Conservation (phyloP, 2,329 filamentous ascomycete genomes). For the Gnomoniopsis smithogilvyi region DNA sequence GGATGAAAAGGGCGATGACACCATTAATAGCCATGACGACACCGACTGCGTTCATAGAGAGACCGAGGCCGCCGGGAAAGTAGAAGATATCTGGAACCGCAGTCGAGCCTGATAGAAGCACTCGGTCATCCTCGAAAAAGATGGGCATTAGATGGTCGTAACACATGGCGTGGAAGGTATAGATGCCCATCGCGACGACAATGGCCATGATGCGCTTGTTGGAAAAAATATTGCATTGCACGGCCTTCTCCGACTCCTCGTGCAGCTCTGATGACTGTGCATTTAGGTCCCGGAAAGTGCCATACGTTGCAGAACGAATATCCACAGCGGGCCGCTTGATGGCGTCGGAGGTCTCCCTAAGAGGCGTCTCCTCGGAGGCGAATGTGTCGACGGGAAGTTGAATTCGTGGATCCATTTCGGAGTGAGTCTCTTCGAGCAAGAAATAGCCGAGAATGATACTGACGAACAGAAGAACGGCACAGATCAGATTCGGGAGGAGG, state of each 20-base stretch:
- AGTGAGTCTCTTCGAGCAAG: constrained; percentile 84
- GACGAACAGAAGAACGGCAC: constrained; percentile 69
- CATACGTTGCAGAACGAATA: constrained; percentile 74
- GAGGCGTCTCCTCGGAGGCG: constrained; percentile 65
- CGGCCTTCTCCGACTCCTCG: constrained; percentile 24
- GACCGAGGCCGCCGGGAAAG: constrained; percentile 59
- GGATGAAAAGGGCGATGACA: constrained; percentile 55
- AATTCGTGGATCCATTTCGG: constrained; percentile 65
- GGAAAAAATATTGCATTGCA: constrained; percentile 43
- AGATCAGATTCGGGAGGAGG: constrained; percentile 84
- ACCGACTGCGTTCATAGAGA: constrained; percentile 61
- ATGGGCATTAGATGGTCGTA: constrained; percentile 91
- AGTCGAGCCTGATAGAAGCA: constrained; percentile 27
- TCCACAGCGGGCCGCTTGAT: constrained; percentile 71
- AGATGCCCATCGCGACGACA: constrained; percentile 79
- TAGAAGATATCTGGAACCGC: constrained; percentile 44
- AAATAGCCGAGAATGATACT: constrained; percentile 81
- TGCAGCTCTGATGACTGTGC: constrained; percentile 42
- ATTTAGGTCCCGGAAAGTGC: constrained; percentile 55
- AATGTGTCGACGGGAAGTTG: constrained; percentile 46
- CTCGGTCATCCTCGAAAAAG: constrained; percentile 76
- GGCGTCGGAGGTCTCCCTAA: constrained; percentile 72
- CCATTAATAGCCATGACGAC: constrained; percentile 43
- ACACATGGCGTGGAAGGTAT: constrained; percentile 93
- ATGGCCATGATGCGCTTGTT: constrained; percentile 66